Conservation (phyloP, 345 rosid species). For the Gynandropsis gynandra region DNA sequence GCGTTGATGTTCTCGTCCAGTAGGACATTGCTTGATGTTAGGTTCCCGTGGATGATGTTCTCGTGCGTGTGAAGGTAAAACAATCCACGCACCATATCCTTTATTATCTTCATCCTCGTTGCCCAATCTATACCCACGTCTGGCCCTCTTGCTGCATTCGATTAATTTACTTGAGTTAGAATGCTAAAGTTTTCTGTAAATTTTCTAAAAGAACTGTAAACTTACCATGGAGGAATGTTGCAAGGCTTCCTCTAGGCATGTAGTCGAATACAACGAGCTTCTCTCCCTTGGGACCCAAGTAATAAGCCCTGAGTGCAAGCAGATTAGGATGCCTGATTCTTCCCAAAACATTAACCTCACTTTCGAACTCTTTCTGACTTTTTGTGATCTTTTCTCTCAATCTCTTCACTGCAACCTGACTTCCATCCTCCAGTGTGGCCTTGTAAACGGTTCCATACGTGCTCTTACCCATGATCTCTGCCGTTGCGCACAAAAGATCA, state of each 20-base stretch:
- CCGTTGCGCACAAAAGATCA: slow-evolving; percentile 94
- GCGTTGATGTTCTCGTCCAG: too few species aligned
- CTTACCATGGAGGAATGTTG: slow-evolving; percentile 84
- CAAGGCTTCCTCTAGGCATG: slow-evolving; percentile 85
- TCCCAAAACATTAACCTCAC: slow-evolving; percentile 61
- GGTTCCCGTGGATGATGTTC: too few species aligned
- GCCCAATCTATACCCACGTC: too few species aligned
- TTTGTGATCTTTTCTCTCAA: slow-evolving; percentile 82
- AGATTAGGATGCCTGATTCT: slow-evolving; percentile 78
- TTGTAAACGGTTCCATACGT: slow-evolving; percentile 87
- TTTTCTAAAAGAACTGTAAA: background rate
- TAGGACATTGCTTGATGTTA: too few species aligned
- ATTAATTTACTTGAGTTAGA: too few species aligned
- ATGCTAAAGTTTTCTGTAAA: too few species aligned
- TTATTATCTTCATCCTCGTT: too few species aligned
- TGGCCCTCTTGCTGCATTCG: too few species aligned
- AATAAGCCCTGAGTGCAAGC: slow-evolving; percentile 76
- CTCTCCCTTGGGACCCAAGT: slow-evolving; percentile 93
- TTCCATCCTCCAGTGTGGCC: slow-evolving; percentile 92
- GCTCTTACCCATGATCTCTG: slow-evolving; percentile 97
- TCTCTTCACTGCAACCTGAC: slow-evolving; percentile 87
- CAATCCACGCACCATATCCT: too few species aligned
- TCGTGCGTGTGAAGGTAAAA: too few species aligned
- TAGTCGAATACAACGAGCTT: slow-evolving; percentile 93
- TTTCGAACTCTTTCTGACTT: slow-evolving; percentile 72